These are phyloP conservation scores for Calendula officinalis DNA, from an alignment of 129 eudicot species.

Conservation along the genomic window DNA sequence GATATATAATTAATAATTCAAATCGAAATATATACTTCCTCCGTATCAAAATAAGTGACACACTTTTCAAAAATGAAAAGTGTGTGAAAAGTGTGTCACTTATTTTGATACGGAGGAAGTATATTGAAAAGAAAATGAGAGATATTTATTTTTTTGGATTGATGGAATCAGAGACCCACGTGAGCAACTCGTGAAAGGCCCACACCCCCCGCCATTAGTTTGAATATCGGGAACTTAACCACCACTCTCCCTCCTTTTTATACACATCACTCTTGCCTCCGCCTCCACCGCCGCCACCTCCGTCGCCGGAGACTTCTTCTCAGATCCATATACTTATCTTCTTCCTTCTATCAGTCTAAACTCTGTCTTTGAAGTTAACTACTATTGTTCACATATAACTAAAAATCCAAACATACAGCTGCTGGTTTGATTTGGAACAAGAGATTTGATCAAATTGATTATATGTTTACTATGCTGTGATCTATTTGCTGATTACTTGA, in stretches of 20 bases:
- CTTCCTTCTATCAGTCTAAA: no score
- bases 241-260: neutral
- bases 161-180: conserved; percentile 15
- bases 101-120: neutral
- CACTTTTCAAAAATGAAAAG: no score
- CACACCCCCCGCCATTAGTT: neutral
- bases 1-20: conserved; percentile 10
- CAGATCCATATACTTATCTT: neutral
- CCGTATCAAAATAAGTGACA: no score
- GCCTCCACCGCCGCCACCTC: neutral
- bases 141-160: neutral
- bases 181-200: conserved; percentile 29
- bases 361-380: no score
- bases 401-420: no score
- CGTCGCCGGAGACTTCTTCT: neutral
- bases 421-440: no score
- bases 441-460: no score
- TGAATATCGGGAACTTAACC: neutral
- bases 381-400: no score
- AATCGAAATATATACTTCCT: no score
- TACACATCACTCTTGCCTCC: neutral
- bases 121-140: neutral
- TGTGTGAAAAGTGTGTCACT: no score
- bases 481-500: no score
- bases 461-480: no score